Evolutionary conservation across 2,329 filamentous ascomycete species (phyloP).

Genomic region (Pyrenophora seminiperda): DNA sequence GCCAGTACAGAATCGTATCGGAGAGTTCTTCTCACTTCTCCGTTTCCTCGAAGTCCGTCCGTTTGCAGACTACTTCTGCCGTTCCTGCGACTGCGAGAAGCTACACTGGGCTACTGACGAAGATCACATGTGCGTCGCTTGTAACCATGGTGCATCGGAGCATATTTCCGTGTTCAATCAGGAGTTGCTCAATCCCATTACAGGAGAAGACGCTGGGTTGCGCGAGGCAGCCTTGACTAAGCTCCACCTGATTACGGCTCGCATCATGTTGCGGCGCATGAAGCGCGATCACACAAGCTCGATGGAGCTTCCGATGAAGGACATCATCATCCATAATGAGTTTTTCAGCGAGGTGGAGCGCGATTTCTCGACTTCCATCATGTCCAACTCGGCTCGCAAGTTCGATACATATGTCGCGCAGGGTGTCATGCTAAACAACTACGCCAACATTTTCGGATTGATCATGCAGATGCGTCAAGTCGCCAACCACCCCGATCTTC

Average conservation of each 20-base stretch:
- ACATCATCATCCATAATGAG: constrained; percentile 88
- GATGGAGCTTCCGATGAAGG: constrained; percentile 96
- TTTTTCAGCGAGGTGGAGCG: constrained; percentile 97
- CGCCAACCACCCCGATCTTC: constrained; percentile 91
- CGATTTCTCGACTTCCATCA: constrained; percentile 94
- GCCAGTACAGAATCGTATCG: constrained; percentile 94
- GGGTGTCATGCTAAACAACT: constrained; percentile 84
- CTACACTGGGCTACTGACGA: constrained; percentile 83
- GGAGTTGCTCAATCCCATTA: constrained; percentile 83
- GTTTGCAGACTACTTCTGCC: constrained; percentile 94
- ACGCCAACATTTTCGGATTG: constrained; percentile 97
- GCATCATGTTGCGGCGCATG: constrained; percentile 93
- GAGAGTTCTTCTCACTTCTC: constrained; percentile 93
- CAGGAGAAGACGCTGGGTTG: constrained; percentile 54
- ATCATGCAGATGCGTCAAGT: constrained; percentile 99
- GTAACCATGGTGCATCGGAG: constrained; percentile 68
- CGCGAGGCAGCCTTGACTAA: constrained; percentile 77
- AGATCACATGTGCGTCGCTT: constrained; percentile 71
- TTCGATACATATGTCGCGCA: constrained; percentile 96
- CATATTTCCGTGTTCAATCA: constrained; percentile 90
- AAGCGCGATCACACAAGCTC: constrained; percentile 92
- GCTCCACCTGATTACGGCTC: constrained; percentile 84
- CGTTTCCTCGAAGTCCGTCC: constrained; percentile 88
- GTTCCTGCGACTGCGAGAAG: constrained; percentile 77
- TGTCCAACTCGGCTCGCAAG: constrained; percentile 84